Percentiles rank a stretch among this genome's conserved stretches.
Conservation (phyloP, 371 early-diverging fungal genomes). For the Mortierella sp. region DNA sequence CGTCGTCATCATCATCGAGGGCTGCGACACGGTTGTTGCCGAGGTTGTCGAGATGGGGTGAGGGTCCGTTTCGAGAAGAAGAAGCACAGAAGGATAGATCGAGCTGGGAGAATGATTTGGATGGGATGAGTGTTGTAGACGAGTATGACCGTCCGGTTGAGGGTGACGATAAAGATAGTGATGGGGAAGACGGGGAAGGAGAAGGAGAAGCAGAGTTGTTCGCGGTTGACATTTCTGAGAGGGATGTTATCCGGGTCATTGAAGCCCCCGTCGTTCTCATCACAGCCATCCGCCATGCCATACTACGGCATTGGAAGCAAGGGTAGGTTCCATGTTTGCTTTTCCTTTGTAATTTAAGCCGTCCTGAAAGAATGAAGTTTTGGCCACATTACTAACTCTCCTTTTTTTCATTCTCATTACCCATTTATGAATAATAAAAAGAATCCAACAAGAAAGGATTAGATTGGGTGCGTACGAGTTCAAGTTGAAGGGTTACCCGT, state of each 20-base stretch:
- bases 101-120: background rate
- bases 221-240: slow-evolving; percentile 31
- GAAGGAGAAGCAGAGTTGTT: slow-evolving; percentile 34
- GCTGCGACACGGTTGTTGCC: background rate
- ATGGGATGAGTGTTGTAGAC: background rate
- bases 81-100: background rate
- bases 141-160: background rate
- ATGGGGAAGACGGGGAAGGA: background rate
- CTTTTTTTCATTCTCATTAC: background rate
- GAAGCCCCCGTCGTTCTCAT: slow-evolving; percentile 26
- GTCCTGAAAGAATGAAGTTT: background rate
- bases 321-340: slow-evolving; percentile 15
- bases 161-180: background rate
- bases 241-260: slow-evolving; percentile 45
- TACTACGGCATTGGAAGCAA: slow-evolving; percentile 18
- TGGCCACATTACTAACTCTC: background rate
- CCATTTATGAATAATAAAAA: background rate
- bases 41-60: background rate
- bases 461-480: slow-evolving; percentile 33
- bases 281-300: slow-evolving; percentile 19
- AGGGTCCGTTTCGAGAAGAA: background rate
- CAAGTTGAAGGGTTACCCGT: slow-evolving; percentile 45
- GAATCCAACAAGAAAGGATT: slow-evolving; percentile 21
- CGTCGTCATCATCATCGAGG: background rate
- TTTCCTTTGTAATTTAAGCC: too few relatives aligned